Percentiles rank a stretch among this genome's conserved stretches.
Conservation (phyloP, 352 stramenopile species). For the Pythium phragmitis region DNA sequence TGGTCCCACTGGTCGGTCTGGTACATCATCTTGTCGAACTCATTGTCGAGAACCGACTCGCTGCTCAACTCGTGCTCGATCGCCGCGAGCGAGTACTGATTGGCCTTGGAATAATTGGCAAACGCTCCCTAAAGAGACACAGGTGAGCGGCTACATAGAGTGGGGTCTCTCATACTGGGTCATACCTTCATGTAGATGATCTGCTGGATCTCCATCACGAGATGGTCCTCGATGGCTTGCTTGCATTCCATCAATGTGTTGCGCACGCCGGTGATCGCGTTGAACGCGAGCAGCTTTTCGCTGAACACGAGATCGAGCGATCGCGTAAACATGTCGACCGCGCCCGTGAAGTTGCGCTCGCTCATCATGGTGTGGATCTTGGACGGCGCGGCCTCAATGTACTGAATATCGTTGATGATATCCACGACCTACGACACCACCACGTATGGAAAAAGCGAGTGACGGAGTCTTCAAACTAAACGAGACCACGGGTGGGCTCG, state of each 20-base stretch:
- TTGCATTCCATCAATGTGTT: slow-evolving; percentile 87
- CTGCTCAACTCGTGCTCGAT: slow-evolving; percentile 75
- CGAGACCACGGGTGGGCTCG: too few species aligned
- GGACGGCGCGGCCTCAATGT: slow-evolving; percentile 63
- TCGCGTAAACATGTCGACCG: slow-evolving; percentile 70
- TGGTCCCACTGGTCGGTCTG: slow-evolving; percentile 32
- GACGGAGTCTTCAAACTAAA: background rate
- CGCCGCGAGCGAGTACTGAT: slow-evolving; percentile 65
- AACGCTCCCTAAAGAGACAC: slow-evolving; percentile 40
- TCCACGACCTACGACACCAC: slow-evolving; percentile 49
- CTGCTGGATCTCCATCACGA: slow-evolving; percentile 70
- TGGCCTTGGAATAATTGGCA: slow-evolving; percentile 56
- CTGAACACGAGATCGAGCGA: slow-evolving; percentile 83
- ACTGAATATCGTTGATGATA: slow-evolving; percentile 84
- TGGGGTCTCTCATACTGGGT: too few species aligned
- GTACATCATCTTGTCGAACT: slow-evolving; percentile 57
- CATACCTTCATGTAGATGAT: slow-evolving; percentile 71
- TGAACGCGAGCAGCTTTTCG: slow-evolving; percentile 75
- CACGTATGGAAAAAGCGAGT: background rate
- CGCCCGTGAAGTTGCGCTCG: slow-evolving; percentile 53
- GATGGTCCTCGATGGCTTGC: slow-evolving; percentile 74
- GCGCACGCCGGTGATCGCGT: slow-evolving; percentile 69
- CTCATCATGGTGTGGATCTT: slow-evolving; percentile 64
- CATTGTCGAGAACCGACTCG: slow-evolving; percentile 53
- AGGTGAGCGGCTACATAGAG: background rate